Evolutionary conservation across 331 rosid genomes (phyloP).

Genomic region (Saraca asoca): DNA sequence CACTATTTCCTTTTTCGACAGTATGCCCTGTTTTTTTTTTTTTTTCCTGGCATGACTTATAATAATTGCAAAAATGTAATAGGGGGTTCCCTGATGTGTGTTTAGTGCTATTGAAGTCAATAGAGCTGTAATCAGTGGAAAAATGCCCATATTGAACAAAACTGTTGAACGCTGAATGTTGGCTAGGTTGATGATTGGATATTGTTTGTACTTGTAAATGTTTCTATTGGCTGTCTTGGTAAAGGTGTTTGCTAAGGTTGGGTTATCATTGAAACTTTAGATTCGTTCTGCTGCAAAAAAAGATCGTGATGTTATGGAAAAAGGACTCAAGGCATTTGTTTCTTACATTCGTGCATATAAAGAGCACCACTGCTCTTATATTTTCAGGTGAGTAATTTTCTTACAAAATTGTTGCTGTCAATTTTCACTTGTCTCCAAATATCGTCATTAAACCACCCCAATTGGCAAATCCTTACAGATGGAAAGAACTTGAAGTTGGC

Average conservation of each 20-base stretch:
- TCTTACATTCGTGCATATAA: constrained; percentile 88
- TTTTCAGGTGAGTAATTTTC: constrained; percentile 62
- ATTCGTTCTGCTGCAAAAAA: constrained; percentile 69
- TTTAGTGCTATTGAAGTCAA: no score
- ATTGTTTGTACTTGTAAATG: neutral
- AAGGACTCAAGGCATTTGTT: constrained; percentile 87
- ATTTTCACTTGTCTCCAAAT: neutral
- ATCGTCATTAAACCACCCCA: constrained; percentile 3
- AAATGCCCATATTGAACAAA: constrained; percentile 9
- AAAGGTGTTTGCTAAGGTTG: constrained; percentile 7
- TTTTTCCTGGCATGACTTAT: neutral
- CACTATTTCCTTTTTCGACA: neutral
- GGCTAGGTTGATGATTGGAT: constrained; percentile 4
- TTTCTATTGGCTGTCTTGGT: constrained; percentile 6
- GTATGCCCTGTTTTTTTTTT: neutral
- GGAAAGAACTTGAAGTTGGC: constrained; percentile 96
- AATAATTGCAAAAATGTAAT: constrained; percentile 18
- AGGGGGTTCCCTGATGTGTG: constrained; percentile 1
- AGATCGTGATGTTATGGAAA: constrained; percentile 96
- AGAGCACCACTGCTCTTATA: constrained; percentile 85
- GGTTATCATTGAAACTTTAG: constrained; percentile 46
- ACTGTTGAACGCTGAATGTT: neutral
- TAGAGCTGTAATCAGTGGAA: constrained; percentile 24
- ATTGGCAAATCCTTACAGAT: constrained; percentile 47
- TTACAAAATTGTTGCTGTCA: constrained; percentile 5